These are phyloP conservation scores for Coprinellus micaceus DNA, from an alignment of 768 basidiomycete species.

Conservation along the genomic window DNA sequence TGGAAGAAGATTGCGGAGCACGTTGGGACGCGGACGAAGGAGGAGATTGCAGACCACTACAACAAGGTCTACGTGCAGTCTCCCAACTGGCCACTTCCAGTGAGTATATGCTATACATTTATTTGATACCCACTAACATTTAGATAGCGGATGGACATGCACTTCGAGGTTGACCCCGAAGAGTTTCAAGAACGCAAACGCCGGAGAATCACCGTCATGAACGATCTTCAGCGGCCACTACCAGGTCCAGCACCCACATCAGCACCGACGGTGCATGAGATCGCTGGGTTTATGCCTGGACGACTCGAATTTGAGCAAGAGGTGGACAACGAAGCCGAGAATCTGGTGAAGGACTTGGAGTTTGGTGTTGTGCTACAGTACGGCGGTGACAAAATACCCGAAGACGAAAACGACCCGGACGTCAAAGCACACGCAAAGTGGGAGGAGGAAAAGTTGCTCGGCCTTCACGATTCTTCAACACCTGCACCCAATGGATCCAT, in stretches of 20 bases:
- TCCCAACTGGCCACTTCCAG: slow-evolving; percentile 76
- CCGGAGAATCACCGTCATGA: slow-evolving; percentile 80
- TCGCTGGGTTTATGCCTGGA: slow-evolving; percentile 90
- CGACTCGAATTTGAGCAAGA: slow-evolving; percentile 99
- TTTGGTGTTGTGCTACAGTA: slow-evolving; percentile 86
- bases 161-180: slow-evolving; percentile 71
- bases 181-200: slow-evolving; percentile 90
- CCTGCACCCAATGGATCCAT: slow-evolving; percentile 36
- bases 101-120: slow-evolving; percentile 33
- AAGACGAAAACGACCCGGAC: slow-evolving; percentile 75
- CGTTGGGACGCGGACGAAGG: slow-evolving; percentile 88
- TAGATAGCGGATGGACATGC: slow-evolving; percentile 47
- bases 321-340: slow-evolving; percentile 94
- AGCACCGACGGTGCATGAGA: slow-evolving; percentile 87
- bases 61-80: slow-evolving; percentile 75
- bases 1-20: slow-evolving; percentile 97
- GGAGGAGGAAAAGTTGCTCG: slow-evolving; percentile 43
- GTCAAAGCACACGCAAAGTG: slow-evolving; percentile 55
- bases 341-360: slow-evolving; percentile 91
- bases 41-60: slow-evolving; percentile 93
- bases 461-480: slow-evolving; percentile 24
- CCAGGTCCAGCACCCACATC: slow-evolving; percentile 82
- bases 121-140: slow-evolving; percentile 5
- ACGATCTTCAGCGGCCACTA: slow-evolving; percentile 47
- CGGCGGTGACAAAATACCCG: slow-evolving; percentile 77